A percentile compares a stretch with the other conserved stretches of the same genome.
Conservation (phyloP, 345 rosid genomes). For the Adansonia digitata region DNA sequence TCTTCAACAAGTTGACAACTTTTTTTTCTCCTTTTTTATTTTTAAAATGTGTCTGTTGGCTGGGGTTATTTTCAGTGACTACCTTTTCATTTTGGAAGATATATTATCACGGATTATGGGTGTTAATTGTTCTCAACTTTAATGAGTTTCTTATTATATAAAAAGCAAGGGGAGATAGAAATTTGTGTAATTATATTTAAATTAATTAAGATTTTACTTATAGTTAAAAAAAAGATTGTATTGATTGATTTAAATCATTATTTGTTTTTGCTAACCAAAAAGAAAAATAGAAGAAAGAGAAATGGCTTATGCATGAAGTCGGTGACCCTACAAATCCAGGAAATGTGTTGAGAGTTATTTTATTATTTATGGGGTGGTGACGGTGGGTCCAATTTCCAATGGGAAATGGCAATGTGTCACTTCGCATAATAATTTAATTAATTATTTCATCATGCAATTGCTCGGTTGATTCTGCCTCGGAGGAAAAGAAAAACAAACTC, state of each 20-base stretch:
- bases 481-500: neutral
- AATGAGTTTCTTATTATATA: too few species aligned
- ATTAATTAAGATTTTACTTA: too few species aligned
- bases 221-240: too few species aligned
- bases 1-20: neutral
- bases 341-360: slow-evolving; percentile 2
- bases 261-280: too few species aligned
- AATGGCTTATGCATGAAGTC: neutral
- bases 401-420: neutral
- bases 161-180: too few species aligned
- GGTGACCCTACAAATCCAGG: slow-evolving; percentile 14
- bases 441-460: neutral
- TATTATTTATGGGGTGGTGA: neutral
- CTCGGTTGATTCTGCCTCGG: neutral
- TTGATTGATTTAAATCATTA: neutral
- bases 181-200: too few species aligned
- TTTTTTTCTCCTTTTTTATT: neutral
- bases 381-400: slow-evolving; percentile 6
- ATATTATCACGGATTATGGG: neutral
- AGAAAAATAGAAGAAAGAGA: neutral
- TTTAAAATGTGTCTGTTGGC: neutral
- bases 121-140: neutral
- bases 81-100: neutral
- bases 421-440: neutral
- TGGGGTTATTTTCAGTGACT: neutral